Base-by-base conservation (phyloP, 768 basidiomycete species). In the Lactarius pseudohatsudake region DNA sequence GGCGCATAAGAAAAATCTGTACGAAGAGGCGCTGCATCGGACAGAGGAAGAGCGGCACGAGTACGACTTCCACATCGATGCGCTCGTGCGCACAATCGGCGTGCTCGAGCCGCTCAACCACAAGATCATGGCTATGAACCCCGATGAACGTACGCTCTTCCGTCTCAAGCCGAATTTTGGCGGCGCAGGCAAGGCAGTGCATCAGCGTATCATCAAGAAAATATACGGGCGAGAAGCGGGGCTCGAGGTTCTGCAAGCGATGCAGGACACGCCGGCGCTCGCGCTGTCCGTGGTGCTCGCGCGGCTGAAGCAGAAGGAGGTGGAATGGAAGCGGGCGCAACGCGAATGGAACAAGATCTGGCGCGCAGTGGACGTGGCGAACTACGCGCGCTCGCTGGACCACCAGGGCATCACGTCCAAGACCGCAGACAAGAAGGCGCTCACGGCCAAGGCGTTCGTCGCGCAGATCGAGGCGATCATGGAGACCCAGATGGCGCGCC, bases 281-380 rank as follows among this genome's bases (percentile, higher is more conserved):
- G 92, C 96, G 10, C 88, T 98, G 22, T 96, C 97, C 0, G 86
- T 98, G 61, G 93, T 99, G 1, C 82, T 99, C 9, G 79, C 84
- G 57, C 86, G 97, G 7, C 79, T 99, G 66, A 97, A 97, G 79
- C 89, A 91, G 76, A 98, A 98, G 78, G 96, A 98, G 74, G 94
- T 94, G 67, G 96, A 98, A 75, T 99, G 97, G 97, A 97, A 95
- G 78, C 84, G 94, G 26, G 96, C 94, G 20, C 94, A 97, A 75
- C 78, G 94, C 61, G 97, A 97, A 78, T 99, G 97, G 97, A 98
- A 98, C 79, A 92, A 96, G 76, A 91, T 98, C 60, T 99, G 97
- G 97, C 81, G 96, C 59, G 96, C 97, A 78, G 93, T 96, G 34
- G 94, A 98, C 72, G 92, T 92, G 32, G 84, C 92, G 72, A 98